Evolutionary conservation across 768 basidiomycete species (phyloP), one percentile per base, ranked within the genome.

Genomic region (Kwoniella pini): DNA sequence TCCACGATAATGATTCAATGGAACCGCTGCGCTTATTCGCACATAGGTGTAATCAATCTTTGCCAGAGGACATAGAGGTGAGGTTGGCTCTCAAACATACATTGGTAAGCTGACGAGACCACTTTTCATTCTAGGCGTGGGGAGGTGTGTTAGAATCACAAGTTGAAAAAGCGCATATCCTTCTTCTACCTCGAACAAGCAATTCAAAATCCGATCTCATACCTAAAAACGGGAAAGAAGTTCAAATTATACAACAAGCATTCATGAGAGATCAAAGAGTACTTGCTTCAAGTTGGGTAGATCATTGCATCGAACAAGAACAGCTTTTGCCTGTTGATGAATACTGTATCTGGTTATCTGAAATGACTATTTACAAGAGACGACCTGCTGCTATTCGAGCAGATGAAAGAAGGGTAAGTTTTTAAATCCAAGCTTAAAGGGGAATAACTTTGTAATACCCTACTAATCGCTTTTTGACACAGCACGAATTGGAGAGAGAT

Each of bases 221-320:
- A 30, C 48, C 48, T 5, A 30, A 15, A 21, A 31, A 4, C n/a
- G 22, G 17, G 11, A 6, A 30, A 15, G 48, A 50, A 22, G 6
- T 19, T 30, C 12, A n/a, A 30, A 13, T 50, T 7, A 15, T 50
- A 3, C 7, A 3, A 5, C 28, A 33, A 31, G 48, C 48, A 5
- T 50, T 50, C 21, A 24, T 24, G 24, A 50, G 48, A 21, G 27
- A 17, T 50, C 48, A 50, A 22, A 33, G 19, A 36, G 48, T 50
- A 1, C 27, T 50, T 6, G 30, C 48, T 3, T 50, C 48, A n/a
- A 4, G 21, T 1, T 50, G 48, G 48, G 30, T 50, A 21, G 48
- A 36, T 3, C 17, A 31, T 19, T 50, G 15, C 30, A n/a, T 50
- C 28, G 11, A 33, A 36, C 12, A 24, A 3, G 45, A 21, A 11